phyloP scores from a whole-genome alignment of 257 asterid species.

The Solanum sparsipilum region DNA sequence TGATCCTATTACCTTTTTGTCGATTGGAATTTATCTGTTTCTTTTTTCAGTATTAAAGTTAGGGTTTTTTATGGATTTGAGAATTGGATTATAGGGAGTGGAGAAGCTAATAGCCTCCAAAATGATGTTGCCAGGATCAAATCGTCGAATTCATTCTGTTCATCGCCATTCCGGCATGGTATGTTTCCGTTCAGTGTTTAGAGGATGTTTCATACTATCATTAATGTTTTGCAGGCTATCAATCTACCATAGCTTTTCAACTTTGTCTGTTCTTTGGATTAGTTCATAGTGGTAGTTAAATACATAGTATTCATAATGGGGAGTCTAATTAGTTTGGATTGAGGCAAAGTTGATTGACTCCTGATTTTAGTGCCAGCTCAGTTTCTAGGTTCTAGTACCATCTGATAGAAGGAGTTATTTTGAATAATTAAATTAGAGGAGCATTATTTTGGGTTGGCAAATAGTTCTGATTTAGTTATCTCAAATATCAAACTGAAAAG shows the following conservation, averaged over 20 bases:
- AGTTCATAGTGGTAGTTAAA: background rate
- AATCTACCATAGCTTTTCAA: background rate
- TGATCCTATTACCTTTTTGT: background rate
- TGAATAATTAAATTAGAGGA: background rate
- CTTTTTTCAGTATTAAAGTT: background rate
- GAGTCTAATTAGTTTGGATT: background rate
- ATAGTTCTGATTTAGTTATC: background rate
- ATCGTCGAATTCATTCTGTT: conserved; percentile 82
- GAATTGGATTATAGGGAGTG: conserved; percentile 47
- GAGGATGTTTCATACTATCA: background rate
- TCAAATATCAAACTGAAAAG: background rate
- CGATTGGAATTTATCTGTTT: background rate
- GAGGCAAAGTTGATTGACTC: background rate
- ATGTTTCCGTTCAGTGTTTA: background rate
- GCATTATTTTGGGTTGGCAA: background rate
- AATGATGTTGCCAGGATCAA: conserved; percentile 91
- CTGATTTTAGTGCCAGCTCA: background rate
- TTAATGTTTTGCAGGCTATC: background rate
- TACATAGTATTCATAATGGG: background rate
- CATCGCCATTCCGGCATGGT: conserved; percentile 67
- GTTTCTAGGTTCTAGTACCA: background rate
- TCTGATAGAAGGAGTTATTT: background rate
- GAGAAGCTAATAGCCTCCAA: conserved; percentile 86
- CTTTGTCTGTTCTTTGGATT: background rate
- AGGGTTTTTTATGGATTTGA: background rate